Evolutionary conservation across 768 basidiomycete genomes (phyloP).

Genomic region (Melanogaster broomeanus): DNA sequence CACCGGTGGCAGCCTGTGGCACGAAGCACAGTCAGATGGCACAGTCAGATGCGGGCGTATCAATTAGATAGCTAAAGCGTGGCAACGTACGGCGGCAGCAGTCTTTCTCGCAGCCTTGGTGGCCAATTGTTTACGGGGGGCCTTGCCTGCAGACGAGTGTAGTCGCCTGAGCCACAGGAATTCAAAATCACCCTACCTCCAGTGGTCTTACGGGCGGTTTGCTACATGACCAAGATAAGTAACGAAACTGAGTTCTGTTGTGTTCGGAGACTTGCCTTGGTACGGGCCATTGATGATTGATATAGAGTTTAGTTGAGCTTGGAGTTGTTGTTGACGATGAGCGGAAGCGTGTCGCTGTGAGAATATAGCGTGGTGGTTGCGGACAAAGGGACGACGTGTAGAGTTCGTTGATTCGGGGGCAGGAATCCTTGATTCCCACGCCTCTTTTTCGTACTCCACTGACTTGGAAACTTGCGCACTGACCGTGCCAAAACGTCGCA

Average conservation of each 20-base stretch:
- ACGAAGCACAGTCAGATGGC: conserved; percentile 10
- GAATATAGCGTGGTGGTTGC: conserved; percentile 29
- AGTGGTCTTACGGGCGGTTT: conserved; percentile 99
- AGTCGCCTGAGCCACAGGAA: conserved; percentile 21
- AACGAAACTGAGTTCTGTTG: background rate
- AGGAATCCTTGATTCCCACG: conserved; percentile 30
- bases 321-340: conserved; percentile 10
- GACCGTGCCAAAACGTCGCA: conserved; percentile 21
- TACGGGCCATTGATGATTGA: conserved; percentile 70
- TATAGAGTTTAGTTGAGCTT: conserved; percentile 1
- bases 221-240: conserved; percentile 46
- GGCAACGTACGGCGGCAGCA: conserved; percentile 57
- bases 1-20: conserved; percentile 76
- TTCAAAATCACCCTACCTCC: conserved; percentile 65
- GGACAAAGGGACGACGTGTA: conserved; percentile 20
- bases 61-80: background rate
- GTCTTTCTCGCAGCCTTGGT: conserved; percentile 96
- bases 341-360: conserved; percentile 11
- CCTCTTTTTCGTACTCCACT: conserved; percentile 30
- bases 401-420: conserved; percentile 25
- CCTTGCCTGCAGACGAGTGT: conserved; percentile 60
- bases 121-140: conserved; percentile 92
- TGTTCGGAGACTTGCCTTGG: conserved; percentile 58
- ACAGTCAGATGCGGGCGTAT: conserved; percentile 1
- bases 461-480: conserved; percentile 26